Conservation (phyloP, 495 filamentous ascomycete genomes). For the Podospora didyma region DNA sequence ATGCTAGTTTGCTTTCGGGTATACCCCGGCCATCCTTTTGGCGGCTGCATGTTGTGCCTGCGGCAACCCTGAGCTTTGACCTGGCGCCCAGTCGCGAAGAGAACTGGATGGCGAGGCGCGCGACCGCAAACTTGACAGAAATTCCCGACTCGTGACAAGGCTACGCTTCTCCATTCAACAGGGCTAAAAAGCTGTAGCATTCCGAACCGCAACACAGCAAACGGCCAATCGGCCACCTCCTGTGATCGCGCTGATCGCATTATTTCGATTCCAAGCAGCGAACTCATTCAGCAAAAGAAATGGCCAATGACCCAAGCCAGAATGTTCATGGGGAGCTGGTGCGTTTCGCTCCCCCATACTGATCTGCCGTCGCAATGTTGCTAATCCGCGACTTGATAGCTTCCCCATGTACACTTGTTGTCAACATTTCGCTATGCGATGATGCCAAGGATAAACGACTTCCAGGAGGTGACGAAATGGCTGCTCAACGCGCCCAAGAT, state of each 20-base stretch:
- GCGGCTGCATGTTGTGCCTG: no score
- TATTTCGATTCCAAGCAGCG: background rate
- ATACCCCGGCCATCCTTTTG: no score
- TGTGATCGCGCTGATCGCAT: conserved; percentile 5
- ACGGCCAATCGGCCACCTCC: background rate
- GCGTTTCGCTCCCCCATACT: conserved; percentile 6
- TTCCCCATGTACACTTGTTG: conserved; percentile 82
- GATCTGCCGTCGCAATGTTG: conserved; percentile 9
- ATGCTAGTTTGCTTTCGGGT: no score
- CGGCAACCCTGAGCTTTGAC: no score
- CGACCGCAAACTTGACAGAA: conserved; percentile 22
- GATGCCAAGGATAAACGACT: conserved; percentile 55
- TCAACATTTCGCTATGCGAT: conserved; percentile 71
- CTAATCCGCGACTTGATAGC: conserved; percentile 38
- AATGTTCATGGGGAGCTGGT: conserved; percentile 35
- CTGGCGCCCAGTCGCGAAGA: conserved; percentile 15
- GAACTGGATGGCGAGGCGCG: conserved; percentile 1
- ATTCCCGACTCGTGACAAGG: conserved; percentile 14
- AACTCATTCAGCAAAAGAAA: conserved; percentile 4
- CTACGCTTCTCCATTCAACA: background rate
- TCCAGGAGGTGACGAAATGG: conserved; percentile 69
- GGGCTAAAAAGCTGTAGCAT: background rate
- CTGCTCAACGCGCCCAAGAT: conserved; percentile 76
- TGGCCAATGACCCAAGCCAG: conserved; percentile 32
- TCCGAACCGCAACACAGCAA: background rate